These are phyloP conservation scores for Candida berthetii DNA, from an alignment of 805 yeast species.

Conservation along the genomic window DNA sequence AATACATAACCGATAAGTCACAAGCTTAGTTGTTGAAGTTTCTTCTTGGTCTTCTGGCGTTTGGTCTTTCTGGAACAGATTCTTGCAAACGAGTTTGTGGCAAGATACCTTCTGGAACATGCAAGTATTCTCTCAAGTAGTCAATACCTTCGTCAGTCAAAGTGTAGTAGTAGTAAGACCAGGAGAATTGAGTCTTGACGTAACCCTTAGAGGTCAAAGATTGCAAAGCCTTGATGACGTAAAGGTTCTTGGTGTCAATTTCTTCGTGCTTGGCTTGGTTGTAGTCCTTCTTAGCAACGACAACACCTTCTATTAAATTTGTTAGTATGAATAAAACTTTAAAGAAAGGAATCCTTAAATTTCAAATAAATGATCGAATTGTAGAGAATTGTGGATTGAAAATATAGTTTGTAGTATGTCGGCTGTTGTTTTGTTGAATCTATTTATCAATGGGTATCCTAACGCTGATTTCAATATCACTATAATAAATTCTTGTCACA, in stretches of 20 bases:
- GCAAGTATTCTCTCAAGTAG: slow-evolving; percentile 95
- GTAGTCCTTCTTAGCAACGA: slow-evolving; percentile 99
- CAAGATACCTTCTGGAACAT: slow-evolving; percentile 97
- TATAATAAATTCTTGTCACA: too few species aligned
- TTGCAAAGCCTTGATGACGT: slow-evolving; percentile 97
- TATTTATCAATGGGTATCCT: too few species aligned
- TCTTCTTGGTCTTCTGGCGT: slow-evolving; percentile 45
- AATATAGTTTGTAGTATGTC: background rate
- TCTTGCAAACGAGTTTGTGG: slow-evolving; percentile 97
- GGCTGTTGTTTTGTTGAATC: background rate
- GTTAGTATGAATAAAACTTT: slow-evolving; percentile 28
- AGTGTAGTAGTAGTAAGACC: slow-evolving; percentile 99
- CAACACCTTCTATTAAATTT: slow-evolving; percentile 81
- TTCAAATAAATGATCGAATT: background rate
- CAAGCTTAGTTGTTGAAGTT: background rate
- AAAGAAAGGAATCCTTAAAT: too few species aligned
- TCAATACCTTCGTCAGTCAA: slow-evolving; percentile 99
- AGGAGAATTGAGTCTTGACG: slow-evolving; percentile 99
- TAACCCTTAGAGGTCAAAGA: slow-evolving; percentile 97
- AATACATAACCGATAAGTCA: slow-evolving; percentile 9
- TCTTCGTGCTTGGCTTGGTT: slow-evolving; percentile 97
- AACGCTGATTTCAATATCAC: too few species aligned
- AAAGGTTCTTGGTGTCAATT: slow-evolving; percentile 96
- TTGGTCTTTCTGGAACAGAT: slow-evolving; percentile 75
- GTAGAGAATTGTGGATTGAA: background rate